These are phyloP conservation scores for Claviceps sp. DNA, from an alignment of 2,329 filamentous ascomycete species.

Conservation along the genomic window DNA sequence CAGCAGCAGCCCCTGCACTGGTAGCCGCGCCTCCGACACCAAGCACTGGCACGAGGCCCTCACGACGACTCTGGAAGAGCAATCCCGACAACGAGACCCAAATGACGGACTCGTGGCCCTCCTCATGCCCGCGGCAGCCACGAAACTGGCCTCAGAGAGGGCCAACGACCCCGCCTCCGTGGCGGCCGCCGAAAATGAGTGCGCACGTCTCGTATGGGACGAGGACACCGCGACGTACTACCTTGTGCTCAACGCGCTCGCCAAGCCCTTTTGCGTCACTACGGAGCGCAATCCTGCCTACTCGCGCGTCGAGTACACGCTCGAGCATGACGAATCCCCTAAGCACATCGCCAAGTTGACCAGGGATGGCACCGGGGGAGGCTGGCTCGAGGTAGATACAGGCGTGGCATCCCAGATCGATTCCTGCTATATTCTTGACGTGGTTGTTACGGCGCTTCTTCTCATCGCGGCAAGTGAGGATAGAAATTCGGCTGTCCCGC, in stretches of 20 bases:
- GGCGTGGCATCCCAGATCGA: constrained; percentile 45
- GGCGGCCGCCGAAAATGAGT: constrained; percentile 52
- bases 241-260: constrained; percentile 48
- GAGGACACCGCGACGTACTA: constrained; percentile 45
- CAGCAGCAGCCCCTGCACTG: constrained; percentile 10
- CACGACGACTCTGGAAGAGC: constrained; percentile 43
- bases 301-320: constrained; percentile 48
- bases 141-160: constrained; percentile 47
- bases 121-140: constrained; percentile 52
- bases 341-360: constrained; percentile 47
- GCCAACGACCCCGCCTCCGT: constrained; percentile 45
- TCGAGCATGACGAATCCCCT: constrained; percentile 51
- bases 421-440: constrained; percentile 48
- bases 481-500: constrained; percentile 25
- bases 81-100: constrained; percentile 37
- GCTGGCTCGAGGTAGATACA: constrained; percentile 49
- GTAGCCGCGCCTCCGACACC: constrained; percentile 15
- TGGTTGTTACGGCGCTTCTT: constrained; percentile 45
- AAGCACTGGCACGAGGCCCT: constrained; percentile 46
- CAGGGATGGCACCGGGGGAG: constrained; percentile 44
- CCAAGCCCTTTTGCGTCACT: constrained; percentile 48
- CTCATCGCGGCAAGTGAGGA: constrained; percentile 46
- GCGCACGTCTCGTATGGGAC: constrained; percentile 59
- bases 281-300: constrained; percentile 45
- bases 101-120: constrained; percentile 53